These are phyloP conservation scores for Nicotiana noctiflora DNA, from an alignment of 257 asterid species.

Conservation along the genomic window DNA sequence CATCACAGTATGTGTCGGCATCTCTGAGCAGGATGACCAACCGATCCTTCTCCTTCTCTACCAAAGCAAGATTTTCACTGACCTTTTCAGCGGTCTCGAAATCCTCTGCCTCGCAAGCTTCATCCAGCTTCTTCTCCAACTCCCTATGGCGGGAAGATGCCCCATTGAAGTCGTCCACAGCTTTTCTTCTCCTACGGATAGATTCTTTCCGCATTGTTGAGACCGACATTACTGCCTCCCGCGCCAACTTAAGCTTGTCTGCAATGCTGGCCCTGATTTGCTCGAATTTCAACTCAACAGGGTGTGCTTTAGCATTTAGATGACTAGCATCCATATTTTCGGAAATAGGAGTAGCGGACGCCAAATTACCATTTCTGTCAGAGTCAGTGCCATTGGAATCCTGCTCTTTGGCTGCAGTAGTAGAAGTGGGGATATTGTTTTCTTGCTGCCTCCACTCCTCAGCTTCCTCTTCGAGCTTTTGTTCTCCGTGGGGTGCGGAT, in stretches of 20 bases:
- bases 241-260: conserved; percentile 24
- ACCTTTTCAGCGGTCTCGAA: conserved; percentile 42
- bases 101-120: conserved; percentile 45
- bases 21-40: conserved; percentile 17
- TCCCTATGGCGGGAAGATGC: conserved; percentile 26
- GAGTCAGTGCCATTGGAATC: neutral
- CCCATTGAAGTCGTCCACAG: conserved; percentile 19
- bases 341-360: neutral
- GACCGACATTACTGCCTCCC: conserved; percentile 20
- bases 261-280: conserved; percentile 16
- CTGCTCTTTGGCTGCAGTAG: neutral
- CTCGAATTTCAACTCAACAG: conserved; percentile 22
- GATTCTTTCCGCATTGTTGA: conserved; percentile 30
- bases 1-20: conserved; percentile 30
- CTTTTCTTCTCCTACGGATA: conserved; percentile 32
- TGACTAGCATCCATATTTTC: neutral
- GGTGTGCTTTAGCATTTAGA: neutral
- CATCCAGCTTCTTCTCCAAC: conserved; percentile 36
- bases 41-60: conserved; percentile 31
- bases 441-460: neutral
- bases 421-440: neutral
- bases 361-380: neutral
- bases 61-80: conserved; percentile 32
- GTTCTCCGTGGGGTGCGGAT: neutral
- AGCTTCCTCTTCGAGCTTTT: neutral